Conservation (phyloP, 2,329 filamentous ascomycete species). For the Fusarium sp. region DNA sequence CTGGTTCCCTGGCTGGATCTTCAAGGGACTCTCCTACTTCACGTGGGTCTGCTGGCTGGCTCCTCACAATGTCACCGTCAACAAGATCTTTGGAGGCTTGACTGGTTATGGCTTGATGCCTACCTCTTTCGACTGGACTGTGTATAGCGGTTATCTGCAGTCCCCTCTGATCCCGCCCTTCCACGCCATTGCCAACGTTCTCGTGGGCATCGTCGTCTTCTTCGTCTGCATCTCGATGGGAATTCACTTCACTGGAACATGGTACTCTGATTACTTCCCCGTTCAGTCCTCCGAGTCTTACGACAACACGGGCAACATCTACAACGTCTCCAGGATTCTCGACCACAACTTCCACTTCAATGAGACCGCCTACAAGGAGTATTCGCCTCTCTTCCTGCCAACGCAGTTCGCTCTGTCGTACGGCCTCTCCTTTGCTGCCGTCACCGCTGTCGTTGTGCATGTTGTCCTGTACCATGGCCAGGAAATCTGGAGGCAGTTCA, state of each 20-base stretch:
- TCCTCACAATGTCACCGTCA: slow-evolving; percentile 68
- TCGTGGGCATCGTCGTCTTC: slow-evolving; percentile 64
- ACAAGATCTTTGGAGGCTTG: slow-evolving; percentile 70
- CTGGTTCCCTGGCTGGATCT: slow-evolving; percentile 72
- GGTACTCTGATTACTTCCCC: slow-evolving; percentile 70
- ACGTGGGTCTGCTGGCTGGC: slow-evolving; percentile 71
- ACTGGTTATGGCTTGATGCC: slow-evolving; percentile 69
- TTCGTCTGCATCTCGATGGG: slow-evolving; percentile 67
- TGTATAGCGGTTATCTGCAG: slow-evolving; percentile 59
- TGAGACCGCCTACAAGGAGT: slow-evolving; percentile 68
- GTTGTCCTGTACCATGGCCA: slow-evolving; percentile 65
- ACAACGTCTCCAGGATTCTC: slow-evolving; percentile 71
- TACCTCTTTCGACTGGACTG: slow-evolving; percentile 67
- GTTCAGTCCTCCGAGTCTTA: slow-evolving; percentile 70
- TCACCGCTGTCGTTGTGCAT: slow-evolving; percentile 69
- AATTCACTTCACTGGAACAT: slow-evolving; percentile 66
- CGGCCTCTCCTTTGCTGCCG: slow-evolving; percentile 74
- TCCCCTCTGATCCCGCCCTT: slow-evolving; percentile 65
- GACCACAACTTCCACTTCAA: slow-evolving; percentile 67
- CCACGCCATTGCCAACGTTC: slow-evolving; percentile 65
- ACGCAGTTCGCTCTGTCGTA: slow-evolving; percentile 70
- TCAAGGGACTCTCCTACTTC: slow-evolving; percentile 70
- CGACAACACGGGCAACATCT: slow-evolving; percentile 70
- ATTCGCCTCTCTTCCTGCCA: slow-evolving; percentile 73
- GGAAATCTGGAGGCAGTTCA: slow-evolving; percentile 66